Conservation (phyloP, 208 protist genomes). For the Crithidia bombi region DNA sequence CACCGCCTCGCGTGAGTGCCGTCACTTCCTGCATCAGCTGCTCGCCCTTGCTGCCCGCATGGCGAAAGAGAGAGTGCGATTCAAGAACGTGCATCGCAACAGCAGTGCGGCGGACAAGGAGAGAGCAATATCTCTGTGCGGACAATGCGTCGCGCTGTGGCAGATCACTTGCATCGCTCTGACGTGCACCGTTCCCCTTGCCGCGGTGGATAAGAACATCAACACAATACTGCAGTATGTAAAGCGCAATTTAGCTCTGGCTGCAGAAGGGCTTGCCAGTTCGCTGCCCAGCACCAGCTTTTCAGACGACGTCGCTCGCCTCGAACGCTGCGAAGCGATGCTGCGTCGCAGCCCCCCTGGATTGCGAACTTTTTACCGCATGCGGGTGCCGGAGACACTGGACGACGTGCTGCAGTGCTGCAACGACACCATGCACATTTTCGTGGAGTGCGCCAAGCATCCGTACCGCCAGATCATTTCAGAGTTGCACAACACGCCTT, state of each 20-base stretch:
- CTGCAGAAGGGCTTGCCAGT: too few relatives aligned
- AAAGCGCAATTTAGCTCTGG: slow-evolving; percentile 20
- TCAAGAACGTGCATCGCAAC: neutral
- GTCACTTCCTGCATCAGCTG: slow-evolving; percentile 32
- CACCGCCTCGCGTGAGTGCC: slow-evolving; percentile 22
- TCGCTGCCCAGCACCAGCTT: neutral
- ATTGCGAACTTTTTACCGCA: neutral
- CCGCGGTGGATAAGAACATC: slow-evolving; percentile 47
- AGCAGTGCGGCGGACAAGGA: neutral
- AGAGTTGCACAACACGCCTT: neutral
- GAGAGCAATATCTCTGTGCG: neutral
- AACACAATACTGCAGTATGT: slow-evolving; percentile 35
- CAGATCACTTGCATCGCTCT: slow-evolving; percentile 29
- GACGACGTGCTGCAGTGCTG: neutral
- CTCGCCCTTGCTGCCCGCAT: slow-evolving; percentile 31
- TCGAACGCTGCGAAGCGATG: slow-evolving; percentile 15
- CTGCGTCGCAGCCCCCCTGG: neutral
- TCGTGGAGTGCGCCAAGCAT: neutral
- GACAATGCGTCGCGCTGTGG: slow-evolving; percentile 30
- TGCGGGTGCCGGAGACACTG: neutral
- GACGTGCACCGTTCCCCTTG: slow-evolving; percentile 16
- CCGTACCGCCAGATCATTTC: neutral
- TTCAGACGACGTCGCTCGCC: neutral
- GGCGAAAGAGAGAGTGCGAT: neutral
- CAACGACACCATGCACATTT: neutral